Evolutionary conservation across 768 basidiomycete species (phyloP).

Genomic region (Gloeophyllum trabeum): DNA sequence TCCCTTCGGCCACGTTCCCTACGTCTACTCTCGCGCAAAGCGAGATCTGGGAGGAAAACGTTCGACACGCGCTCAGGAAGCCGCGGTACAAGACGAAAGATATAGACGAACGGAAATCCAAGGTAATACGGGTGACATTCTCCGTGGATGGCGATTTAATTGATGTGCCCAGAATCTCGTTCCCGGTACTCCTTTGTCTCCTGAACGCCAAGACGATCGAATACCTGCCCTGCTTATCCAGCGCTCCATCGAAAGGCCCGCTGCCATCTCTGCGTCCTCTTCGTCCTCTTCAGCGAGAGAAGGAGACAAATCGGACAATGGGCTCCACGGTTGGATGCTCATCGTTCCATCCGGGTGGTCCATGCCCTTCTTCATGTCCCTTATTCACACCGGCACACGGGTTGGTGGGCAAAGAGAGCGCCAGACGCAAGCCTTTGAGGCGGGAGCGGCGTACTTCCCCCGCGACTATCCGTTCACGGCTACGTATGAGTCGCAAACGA

Average conservation of each 20-base stretch:
- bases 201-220: conserved; percentile 68
- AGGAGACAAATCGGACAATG: conserved; percentile 7
- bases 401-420: conserved; percentile 81
- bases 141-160: not conserved
- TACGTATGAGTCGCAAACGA: conserved; percentile 41
- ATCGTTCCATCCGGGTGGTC: conserved; percentile 83
- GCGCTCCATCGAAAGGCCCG: conserved; percentile 44
- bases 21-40: conserved; percentile 47
- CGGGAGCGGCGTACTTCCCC: conserved; percentile 66
- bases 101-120: conserved; percentile 69
- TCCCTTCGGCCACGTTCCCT: conserved; percentile 35
- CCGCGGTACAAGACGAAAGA: conserved; percentile 76
- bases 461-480: conserved; percentile 59
- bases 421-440: conserved; percentile 73
- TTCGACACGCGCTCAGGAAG: conserved; percentile 38
- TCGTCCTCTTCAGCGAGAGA: conserved; percentile 2
- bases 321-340: conserved; percentile 79
- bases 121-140: conserved; percentile 30
- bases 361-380: conserved; percentile 80
- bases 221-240: conserved; percentile 80
- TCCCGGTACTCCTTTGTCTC: conserved; percentile 63
- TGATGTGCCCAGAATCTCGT: conserved; percentile 44
- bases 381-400: conserved; percentile 74
- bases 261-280: conserved; percentile 12
- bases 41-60: conserved; percentile 61